phyloP scores from a whole-genome alignment of 192 early-diverging fungal genomes.

The Backusella liffmaniae region DNA sequence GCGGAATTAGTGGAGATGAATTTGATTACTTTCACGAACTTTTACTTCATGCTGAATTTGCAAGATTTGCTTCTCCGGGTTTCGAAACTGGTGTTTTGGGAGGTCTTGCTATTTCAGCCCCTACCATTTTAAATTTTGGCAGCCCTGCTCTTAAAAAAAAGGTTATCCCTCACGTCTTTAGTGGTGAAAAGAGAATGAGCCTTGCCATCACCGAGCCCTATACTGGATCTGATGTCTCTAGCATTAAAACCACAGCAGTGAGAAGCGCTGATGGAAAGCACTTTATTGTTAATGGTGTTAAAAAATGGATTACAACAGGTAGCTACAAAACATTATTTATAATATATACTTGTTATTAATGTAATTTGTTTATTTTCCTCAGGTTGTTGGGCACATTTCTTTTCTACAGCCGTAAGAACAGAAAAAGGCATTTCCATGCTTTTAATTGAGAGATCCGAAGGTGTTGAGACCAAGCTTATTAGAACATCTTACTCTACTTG shows the following conservation, averaged over 20 bases:
- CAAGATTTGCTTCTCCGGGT: constrained; percentile 74
- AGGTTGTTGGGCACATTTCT: constrained; percentile 24
- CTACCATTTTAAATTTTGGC: constrained; percentile 76
- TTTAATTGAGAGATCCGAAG: constrained; percentile 61
- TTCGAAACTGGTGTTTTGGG: constrained; percentile 65
- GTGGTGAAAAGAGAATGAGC: constrained; percentile 77
- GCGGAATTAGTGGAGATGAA: constrained; percentile 55
- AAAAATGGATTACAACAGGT: constrained; percentile 85
- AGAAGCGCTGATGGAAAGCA: constrained; percentile 63
- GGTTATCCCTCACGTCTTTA: constrained; percentile 58
- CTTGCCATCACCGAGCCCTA: constrained; percentile 81
- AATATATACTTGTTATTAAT: constrained; percentile 63
- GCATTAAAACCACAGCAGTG: constrained; percentile 66
- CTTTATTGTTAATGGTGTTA: constrained; percentile 83
- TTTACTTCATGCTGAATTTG: constrained; percentile 65
- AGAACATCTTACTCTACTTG: constrained; percentile 64
- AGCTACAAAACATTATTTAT: constrained; percentile 28
- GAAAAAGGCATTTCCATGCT: constrained; percentile 63
- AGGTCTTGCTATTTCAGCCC: constrained; percentile 72
- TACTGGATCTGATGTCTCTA: constrained; percentile 77
- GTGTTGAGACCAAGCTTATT: constrained; percentile 61
- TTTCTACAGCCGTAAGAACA: constrained; percentile 33
- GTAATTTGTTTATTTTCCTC: constrained; percentile 43
- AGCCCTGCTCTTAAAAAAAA: constrained; percentile 60
- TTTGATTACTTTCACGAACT: constrained; percentile 75